These are phyloP conservation scores for Chlamydomonas applanata DNA, from an alignment of 139 green algal genomes.

Conservation along the genomic window DNA sequence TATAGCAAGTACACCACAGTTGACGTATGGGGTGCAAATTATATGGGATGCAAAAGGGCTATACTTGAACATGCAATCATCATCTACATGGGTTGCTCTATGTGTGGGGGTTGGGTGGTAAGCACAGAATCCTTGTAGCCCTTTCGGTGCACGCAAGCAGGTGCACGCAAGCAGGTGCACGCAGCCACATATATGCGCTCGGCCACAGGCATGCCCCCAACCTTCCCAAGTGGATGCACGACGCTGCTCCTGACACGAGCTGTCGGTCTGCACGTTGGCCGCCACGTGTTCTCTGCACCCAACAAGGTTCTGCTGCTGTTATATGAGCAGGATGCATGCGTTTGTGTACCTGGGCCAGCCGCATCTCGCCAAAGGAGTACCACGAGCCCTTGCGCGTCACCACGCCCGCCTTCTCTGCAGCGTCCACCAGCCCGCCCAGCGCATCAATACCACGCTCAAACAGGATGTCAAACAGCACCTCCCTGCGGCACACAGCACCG, in stretches of 20 bases:
- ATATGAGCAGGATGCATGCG: too few species aligned
- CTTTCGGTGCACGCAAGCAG: neutral
- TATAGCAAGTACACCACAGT: neutral
- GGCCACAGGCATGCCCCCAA: too few species aligned
- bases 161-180: neutral
- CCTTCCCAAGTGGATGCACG: too few species aligned
- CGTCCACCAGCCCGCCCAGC: conserved; percentile 75
- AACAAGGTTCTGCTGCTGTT: too few species aligned
- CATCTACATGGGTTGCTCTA: too few species aligned
- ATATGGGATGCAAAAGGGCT: neutral
- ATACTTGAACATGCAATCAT: neutral
- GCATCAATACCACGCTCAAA: conserved; percentile 79
- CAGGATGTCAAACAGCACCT: conserved; percentile 90
- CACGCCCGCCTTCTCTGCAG: conserved; percentile 69
- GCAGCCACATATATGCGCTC: too few species aligned
- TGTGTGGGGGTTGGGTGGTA: too few species aligned
- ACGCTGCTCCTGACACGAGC: too few species aligned
- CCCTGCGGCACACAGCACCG: conserved; percentile 24
- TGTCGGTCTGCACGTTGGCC: too few species aligned
- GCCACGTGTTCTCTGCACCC: too few species aligned
- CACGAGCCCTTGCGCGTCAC: conserved; percentile 52
- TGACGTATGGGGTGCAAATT: neutral
- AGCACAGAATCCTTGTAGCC: too few species aligned
- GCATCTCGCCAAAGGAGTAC: conserved; percentile 30
- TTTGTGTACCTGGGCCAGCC: conserved; percentile 21